Base-by-base conservation (phyloP, 768 basidiomycete genomes). In the Hericium alpestre region DNA sequence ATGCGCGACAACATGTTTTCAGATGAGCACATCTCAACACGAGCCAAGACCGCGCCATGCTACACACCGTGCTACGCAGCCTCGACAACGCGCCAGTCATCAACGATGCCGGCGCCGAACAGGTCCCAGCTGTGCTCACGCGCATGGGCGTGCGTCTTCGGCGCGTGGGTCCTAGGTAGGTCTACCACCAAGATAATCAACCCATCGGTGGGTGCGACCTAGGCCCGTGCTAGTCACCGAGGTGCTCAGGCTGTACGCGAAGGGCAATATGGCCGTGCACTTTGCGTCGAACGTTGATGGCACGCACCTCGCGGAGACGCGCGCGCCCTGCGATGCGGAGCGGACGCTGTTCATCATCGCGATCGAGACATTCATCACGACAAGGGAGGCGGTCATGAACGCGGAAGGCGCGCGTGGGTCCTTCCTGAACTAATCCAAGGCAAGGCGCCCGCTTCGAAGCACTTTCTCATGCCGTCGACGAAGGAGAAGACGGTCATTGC, bases 171-270 rank as follows among this genome's bases (percentile, higher is more conserved):
- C n/a, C n/a, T n/a, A n/a, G n/a, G n/a, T n/a, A n/a, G n/a, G n/a
- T n/a, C n/a, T n/a, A n/a, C n/a, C n/a, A n/a, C n/a, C n/a, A n/a
- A n/a, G n/a, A n/a, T n/a, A n/a, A n/a, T n/a, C n/a, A n/a, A n/a
- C n/a, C n/a, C n/a, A 99, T 99, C 69, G 96, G 96, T 56, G 96
- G 96, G 53, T 96, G 93, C 38, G 96, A 99, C 71, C 77, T 99
- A 94, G 95, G 16, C 96, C 95, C 16, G 94, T 97, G 65, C 98
- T 99, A 96, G 94, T 97, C 58, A 94, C 92, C 11, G 96, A 98
- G 75, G 95, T 93, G 4, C 83, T 98, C 72, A 96, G 94, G 74
- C 73, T 84, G 6, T 99, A 96, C 77, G 75, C 87, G 51, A 88
- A 97, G 72, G 84, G 91, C 61, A 90, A 92, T 70, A 77, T 98